A percentile compares a stretch with the other conserved stretches of the same genome.
Evolutionary conservation across 306 rosid genomes (phyloP).

Genomic region (Dicorynia guianensis): DNA sequence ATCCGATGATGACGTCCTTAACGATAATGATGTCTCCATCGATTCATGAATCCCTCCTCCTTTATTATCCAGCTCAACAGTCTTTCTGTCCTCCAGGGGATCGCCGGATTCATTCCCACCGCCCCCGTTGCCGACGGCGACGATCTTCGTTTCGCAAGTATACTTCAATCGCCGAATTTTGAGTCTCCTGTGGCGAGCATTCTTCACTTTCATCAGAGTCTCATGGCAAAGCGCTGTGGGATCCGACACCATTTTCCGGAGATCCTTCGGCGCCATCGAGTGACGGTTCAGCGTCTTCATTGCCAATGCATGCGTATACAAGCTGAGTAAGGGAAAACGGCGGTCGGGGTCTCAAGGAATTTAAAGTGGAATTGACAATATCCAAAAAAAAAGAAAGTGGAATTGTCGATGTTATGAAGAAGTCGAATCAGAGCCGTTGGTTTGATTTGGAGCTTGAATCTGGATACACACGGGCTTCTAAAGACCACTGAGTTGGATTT

Average conservation of each 20-base stretch:
- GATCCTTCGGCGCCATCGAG: constrained; percentile 4
- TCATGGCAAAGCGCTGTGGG: constrained; percentile 31
- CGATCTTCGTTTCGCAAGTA: constrained; percentile 51
- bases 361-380: constrained; percentile 34
- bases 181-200: constrained; percentile 46
- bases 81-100: neutral
- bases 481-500: constrained; percentile 52
- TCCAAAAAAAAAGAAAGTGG: too few species aligned
- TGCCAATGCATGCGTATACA: neutral
- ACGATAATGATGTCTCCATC: constrained; percentile 50
- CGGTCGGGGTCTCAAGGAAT: neutral
- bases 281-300: constrained; percentile 27
- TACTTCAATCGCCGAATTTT: constrained; percentile 54
- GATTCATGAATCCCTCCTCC: constrained; percentile 31
- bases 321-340: too few species aligned
- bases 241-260: constrained; percentile 5
- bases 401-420: constrained; percentile 26
- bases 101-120: neutral
- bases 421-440: constrained; percentile 52
- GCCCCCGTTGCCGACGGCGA: neutral
- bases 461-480: constrained; percentile 47
- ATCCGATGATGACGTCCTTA: constrained; percentile 38
- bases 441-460: constrained; percentile 11
- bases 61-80: neutral
- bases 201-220: constrained; percentile 31